These are phyloP conservation scores for Nothophoma quercina DNA, from an alignment of 2,329 filamentous ascomycete species.

Conservation along the genomic window DNA sequence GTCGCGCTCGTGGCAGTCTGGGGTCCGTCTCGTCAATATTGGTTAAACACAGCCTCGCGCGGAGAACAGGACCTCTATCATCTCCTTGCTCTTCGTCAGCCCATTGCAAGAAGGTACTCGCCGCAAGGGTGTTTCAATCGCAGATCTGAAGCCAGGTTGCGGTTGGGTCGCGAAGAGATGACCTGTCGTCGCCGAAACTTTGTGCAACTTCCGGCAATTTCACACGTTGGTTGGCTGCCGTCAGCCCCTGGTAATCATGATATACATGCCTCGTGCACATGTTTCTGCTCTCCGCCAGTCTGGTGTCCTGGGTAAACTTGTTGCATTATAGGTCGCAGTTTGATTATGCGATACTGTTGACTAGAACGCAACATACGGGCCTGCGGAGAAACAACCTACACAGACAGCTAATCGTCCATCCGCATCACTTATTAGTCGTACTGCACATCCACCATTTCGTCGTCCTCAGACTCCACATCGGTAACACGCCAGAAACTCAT, in stretches of 20 bases:
- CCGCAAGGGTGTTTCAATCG: background rate
- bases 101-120: background rate
- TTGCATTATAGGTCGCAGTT: background rate
- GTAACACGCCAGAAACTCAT: conserved; percentile 1
- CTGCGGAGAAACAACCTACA: background rate
- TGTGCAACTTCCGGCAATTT: conserved; percentile 12
- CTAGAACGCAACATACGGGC: background rate
- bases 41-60: conserved; percentile 4
- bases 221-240: conserved; percentile 1
- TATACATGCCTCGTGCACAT: conserved; percentile 12
- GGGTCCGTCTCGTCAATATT: conserved; percentile 5
- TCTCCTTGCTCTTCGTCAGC: background rate
- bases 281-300: background rate
- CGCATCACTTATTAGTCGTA: background rate
- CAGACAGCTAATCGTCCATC: background rate
- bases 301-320: background rate
- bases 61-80: background rate
- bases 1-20: background rate
- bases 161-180: conserved; percentile 2
- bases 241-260: background rate
- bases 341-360: background rate
- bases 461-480: background rate
- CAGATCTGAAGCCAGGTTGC: background rate
- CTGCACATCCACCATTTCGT: conserved; percentile 12
- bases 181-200: conserved; percentile 14